Percentiles rank a stretch among this genome's conserved stretches.
These are phyloP conservation scores for Phascolomyces articulosus DNA, from an alignment of 371 early-diverging fungal genomes.

Conservation along the genomic window DNA sequence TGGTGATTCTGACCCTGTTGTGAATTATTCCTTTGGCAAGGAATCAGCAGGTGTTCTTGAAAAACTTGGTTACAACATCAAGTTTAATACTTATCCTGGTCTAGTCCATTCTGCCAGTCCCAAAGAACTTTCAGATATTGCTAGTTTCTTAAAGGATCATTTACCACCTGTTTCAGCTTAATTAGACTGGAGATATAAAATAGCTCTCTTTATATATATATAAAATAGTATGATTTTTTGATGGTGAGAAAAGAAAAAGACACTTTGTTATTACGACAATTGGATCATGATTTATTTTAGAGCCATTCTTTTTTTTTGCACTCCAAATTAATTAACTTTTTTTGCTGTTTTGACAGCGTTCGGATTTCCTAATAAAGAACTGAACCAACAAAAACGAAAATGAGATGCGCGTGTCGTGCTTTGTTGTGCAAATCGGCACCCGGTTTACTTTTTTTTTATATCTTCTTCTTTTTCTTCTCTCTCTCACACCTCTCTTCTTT, in stretches of 20 bases:
- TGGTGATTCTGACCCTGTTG: constrained; percentile 83
- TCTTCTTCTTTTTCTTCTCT: background rate
- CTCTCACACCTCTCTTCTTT: background rate
- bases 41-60: constrained; percentile 67
- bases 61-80: constrained; percentile 69
- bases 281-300: background rate
- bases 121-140: constrained; percentile 81
- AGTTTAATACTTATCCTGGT: constrained; percentile 76
- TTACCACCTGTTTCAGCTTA: constrained; percentile 12
- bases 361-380: background rate
- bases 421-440: no score
- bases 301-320: no score
- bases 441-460: background rate
- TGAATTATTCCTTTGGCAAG: constrained; percentile 73
- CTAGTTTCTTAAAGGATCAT: constrained; percentile 57
- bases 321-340: no score
- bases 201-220: background rate
- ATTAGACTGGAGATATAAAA: no score
- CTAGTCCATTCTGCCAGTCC: constrained; percentile 79
- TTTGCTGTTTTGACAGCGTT: constrained; percentile 4
- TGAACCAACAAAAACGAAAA: background rate
- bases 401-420: no score
- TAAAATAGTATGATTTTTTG: no score
- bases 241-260: no score
- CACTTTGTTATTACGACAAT: no score